These are phyloP conservation scores for Dysphania ambrosioides DNA, from an alignment of 148 eudicot genomes.

Conservation along the genomic window DNA sequence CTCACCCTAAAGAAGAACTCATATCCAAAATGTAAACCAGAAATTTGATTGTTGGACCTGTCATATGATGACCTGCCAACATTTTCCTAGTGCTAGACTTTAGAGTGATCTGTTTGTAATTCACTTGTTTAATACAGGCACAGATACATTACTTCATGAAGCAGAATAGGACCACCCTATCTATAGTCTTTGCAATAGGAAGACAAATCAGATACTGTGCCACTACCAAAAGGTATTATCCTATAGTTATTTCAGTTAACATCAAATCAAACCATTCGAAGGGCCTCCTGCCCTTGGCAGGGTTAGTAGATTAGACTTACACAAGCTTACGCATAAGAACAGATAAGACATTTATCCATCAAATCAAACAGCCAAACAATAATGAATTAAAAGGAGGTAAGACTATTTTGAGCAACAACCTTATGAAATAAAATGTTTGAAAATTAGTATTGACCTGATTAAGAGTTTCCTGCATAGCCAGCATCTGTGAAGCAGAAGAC, in stretches of 20 bases:
- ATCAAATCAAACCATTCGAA: background rate
- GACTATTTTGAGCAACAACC: background rate
- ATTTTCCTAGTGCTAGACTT: background rate
- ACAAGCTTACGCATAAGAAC: background rate
- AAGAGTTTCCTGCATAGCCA: conserved; percentile 55
- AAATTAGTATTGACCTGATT: conserved; percentile 52
- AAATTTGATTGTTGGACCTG: background rate
- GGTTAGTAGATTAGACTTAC: background rate
- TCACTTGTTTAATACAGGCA: background rate
- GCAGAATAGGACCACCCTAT: background rate
- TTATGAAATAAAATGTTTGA: background rate
- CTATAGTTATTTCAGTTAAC: background rate
- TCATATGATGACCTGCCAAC: background rate
- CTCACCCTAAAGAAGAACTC: background rate
- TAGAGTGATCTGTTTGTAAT: background rate
- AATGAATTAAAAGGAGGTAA: background rate
- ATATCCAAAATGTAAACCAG: background rate
- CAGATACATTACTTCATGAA: background rate
- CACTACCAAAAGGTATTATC: background rate
- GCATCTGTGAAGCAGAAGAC: conserved; percentile 40
- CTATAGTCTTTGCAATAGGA: background rate
- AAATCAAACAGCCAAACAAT: background rate
- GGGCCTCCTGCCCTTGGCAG: background rate
- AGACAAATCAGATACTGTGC: background rate
- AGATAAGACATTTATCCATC: background rate